A percentile compares a stretch with the other conserved stretches of the same genome.
Conservation (phyloP, 148 eudicot species). For the Amaranthus hypochondriacus region DNA sequence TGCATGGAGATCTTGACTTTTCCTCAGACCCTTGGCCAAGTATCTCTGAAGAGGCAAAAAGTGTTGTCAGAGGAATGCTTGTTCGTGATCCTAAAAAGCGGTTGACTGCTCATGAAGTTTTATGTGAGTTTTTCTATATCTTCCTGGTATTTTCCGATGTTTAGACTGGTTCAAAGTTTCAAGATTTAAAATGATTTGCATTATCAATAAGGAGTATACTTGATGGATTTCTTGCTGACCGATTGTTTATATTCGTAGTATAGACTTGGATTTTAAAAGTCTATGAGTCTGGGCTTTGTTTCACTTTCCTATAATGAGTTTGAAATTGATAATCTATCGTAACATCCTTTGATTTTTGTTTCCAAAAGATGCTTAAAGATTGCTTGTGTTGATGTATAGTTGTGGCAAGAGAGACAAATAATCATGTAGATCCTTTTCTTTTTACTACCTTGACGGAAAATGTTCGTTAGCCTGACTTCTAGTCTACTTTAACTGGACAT, state of each 20-base stretch:
- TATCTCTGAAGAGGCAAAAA: constrained; percentile 82
- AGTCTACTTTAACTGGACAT: too few species aligned
- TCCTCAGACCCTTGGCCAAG: constrained; percentile 86
- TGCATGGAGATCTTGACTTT: constrained; percentile 86
- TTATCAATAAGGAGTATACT: background rate
- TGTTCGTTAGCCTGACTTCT: too few species aligned
- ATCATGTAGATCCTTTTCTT: background rate
- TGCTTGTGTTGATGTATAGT: background rate
- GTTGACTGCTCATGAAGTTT: constrained; percentile 77
- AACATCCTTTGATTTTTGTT: background rate
- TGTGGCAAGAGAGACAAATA: background rate
- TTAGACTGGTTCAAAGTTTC: background rate
- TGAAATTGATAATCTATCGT: background rate
- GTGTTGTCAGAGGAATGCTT: constrained; percentile 83
- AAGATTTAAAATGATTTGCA: too few species aligned
- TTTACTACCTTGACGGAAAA: too few species aligned
- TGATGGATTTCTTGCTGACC: constrained; percentile 4
- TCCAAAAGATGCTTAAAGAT: background rate
- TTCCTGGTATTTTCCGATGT: background rate
- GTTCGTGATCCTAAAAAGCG: constrained; percentile 73
- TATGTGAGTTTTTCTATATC: constrained; percentile 47
- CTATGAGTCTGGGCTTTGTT: background rate
- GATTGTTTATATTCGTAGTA: background rate
- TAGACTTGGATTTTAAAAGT: background rate
- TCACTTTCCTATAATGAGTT: background rate